These are phyloP conservation scores for Kodamaea arcana DNA, from an alignment of 1,139 yeast species.

Conservation along the genomic window DNA sequence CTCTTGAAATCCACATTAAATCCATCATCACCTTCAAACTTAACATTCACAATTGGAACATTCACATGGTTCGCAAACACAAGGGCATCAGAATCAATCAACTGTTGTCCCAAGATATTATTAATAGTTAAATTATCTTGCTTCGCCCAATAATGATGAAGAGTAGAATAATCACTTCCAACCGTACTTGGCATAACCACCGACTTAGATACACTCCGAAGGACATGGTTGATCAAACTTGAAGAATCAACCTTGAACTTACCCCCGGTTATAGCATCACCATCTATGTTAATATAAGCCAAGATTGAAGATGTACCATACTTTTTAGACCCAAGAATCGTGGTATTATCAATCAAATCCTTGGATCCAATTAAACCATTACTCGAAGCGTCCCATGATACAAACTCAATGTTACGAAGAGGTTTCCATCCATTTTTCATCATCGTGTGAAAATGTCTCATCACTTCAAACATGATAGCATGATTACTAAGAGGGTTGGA, in stretches of 20 bases:
- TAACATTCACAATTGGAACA: slow-evolving; percentile 33
- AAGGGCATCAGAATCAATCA: slow-evolving; percentile 26
- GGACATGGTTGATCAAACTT: slow-evolving; percentile 33
- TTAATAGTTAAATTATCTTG: slow-evolving; percentile 34
- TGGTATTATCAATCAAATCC: slow-evolving; percentile 20
- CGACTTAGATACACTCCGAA: slow-evolving; percentile 27
- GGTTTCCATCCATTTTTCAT: slow-evolving; percentile 42
- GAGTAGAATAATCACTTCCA: slow-evolving; percentile 24
- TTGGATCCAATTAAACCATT: slow-evolving; percentile 35
- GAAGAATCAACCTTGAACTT: slow-evolving; percentile 35
- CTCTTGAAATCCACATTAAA: no score
- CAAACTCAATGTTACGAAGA: slow-evolving; percentile 36
- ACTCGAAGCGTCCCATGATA: slow-evolving; percentile 42
- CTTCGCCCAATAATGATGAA: slow-evolving; percentile 34
- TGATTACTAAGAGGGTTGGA: slow-evolving; percentile 40
- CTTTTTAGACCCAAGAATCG: slow-evolving; percentile 10
- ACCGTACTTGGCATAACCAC: slow-evolving; percentile 30
- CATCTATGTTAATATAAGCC: slow-evolving; percentile 39
- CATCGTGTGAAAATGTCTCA: slow-evolving; percentile 35
- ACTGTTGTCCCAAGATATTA: slow-evolving; percentile 25
- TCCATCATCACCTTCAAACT: no score
- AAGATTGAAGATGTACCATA: slow-evolving; percentile 17
- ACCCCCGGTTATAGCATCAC: slow-evolving; percentile 38
- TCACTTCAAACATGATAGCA: slow-evolving; percentile 38
- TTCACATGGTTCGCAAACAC: slow-evolving; percentile 33